Base-by-base conservation (phyloP, 106 monocot species). In the Dendrobium chrysotoxum region DNA sequence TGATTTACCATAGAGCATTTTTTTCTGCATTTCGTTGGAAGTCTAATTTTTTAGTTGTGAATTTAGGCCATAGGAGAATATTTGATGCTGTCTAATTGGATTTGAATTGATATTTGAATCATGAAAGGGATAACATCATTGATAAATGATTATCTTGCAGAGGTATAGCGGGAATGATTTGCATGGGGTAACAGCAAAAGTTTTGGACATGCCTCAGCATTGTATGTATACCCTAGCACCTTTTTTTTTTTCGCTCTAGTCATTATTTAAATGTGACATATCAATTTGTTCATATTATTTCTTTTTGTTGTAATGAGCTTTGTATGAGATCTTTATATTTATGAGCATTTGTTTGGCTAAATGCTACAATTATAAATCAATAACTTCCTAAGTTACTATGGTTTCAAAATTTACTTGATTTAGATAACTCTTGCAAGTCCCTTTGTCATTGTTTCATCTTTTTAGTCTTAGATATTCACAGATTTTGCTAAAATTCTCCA, bases 151-250 rank as follows among this genome's bases (percentile, higher is more conserved):
- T 80, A 9, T 82, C 38, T 61, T 86, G 74, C 90, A 99, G 98
- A 93, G 83, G 76, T 99, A 93, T 82, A 78, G 88, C 61, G 98
- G 98, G 78, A 88, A 78, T 88, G 98, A 99, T 91, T 65, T 99
- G 77, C 93, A 93, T 84, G 98, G 98, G 35, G 88, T 93, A 26
- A 95, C 89, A 3, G 95, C 98, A 64, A 95, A 91, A 94, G 91
- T 99, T 83, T 58, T 93, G 46, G 95, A 99, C 83, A 91, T 99
- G 95, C 98, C 98, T 87, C 93, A 93, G 76, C 91, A 95, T 78
- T 99, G 98, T 99, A 95, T 77, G 93, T 76, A 74, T 55, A 16
- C 64, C 42, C 11, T 30, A 55, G 40, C 66, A 67, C 35, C 25
- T 44, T 20, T 67, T 61, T 25, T 79, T 40, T 83, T 79, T 75